Evolutionary conservation across 108 stramenopile species (phyloP).

Genomic region (Pseudonitzschia multiseries): DNA sequence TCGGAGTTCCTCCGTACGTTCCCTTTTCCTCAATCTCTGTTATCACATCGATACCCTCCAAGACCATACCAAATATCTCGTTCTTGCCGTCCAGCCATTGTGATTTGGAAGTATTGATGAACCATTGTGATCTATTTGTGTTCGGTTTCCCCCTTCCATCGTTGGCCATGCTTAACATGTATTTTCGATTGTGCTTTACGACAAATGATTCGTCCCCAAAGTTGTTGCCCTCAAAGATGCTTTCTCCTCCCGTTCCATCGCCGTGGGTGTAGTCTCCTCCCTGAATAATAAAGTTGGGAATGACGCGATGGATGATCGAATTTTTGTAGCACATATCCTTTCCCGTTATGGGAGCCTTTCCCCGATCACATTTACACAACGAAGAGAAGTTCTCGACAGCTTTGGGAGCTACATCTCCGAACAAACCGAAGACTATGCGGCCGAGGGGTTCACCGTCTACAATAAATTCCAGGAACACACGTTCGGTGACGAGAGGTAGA

Average conservation of each 20-base stretch:
- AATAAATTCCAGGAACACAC: conserved; percentile 71
- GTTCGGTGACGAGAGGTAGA: conserved; percentile 75
- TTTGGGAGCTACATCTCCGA: conserved; percentile 87
- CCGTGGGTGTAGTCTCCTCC: conserved; percentile 84
- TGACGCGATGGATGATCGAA: conserved; percentile 68
- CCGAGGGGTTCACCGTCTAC: conserved; percentile 42
- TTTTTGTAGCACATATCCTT: conserved; percentile 77
- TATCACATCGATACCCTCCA: conserved; percentile 65
- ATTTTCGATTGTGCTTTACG: conserved; percentile 87
- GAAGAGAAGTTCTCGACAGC: conserved; percentile 91
- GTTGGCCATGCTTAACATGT: conserved; percentile 82
- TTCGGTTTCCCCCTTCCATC: conserved; percentile 55
- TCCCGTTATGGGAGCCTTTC: conserved; percentile 67
- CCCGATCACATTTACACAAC: conserved; percentile 77
- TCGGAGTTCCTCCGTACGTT: conserved; percentile 62
- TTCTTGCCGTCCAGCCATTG: conserved; percentile 87
- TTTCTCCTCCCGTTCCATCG: conserved; percentile 93
- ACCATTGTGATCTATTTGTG: conserved; percentile 72
- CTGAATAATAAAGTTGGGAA: conserved; percentile 94
- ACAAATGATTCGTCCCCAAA: conserved; percentile 85
- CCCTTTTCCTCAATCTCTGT: conserved; percentile 72
- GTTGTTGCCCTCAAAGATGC: conserved; percentile 76
- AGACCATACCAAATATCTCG: conserved; percentile 80
- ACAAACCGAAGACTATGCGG: conserved; percentile 85
- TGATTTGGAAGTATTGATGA: conserved; percentile 90